Base-by-base conservation (phyloP, 2,329 filamentous ascomycete genomes). In the Ophidiomyces ophidiicola region DNA sequence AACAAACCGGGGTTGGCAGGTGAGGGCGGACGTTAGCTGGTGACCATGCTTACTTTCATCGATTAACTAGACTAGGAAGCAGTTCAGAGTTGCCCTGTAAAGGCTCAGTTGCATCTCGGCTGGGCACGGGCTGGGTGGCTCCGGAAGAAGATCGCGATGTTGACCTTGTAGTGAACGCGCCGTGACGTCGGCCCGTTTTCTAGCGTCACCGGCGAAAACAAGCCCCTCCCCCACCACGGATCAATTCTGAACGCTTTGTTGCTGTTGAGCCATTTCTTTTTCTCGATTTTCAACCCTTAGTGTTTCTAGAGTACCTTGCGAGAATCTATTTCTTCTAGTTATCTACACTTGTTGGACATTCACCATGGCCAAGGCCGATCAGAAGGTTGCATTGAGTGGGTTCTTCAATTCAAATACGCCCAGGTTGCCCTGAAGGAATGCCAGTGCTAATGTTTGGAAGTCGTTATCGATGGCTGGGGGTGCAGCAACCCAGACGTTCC, bases 391-490 rank as follows among this genome's bases (percentile, higher is more conserved):
- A 48, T 68, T 83, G 53, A 81, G 72, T 76, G 69, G 51, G 70
- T 61, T 55, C 42, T 57, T 60, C 53, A 49, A 48, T 51, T 43
- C 48, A 40, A 23, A 42, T 52, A 42, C 42, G 31, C 21, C 11
- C 26, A 6, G 2, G 15, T 6, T 11, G 8, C 15, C 21, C 15
- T 25, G 7, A 12, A 6, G 10, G 32, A 33, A 3, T 17, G 17
- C 14, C 14, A 39, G n/a, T n/a, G n/a, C 46, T 56, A 44, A 56
- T 38, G 19, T 49, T 62, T 60, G 36, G 59, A 58, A 86, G 82
- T 98, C 74, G 90, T 96, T 67, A 98, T 98, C 71, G 90, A 98
- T 69, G 90, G 90, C 58, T 98, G 90, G 90, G 90, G 90, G 58
- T 76, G 96, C 55, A 76, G 87, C 54, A 77, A 77, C 48, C 79